A percentile compares a stretch with the other conserved stretches of the same genome.
These are phyloP conservation scores for Ajuga chamaepitys DNA, from an alignment of 257 asterid genomes.

Conservation along the genomic window DNA sequence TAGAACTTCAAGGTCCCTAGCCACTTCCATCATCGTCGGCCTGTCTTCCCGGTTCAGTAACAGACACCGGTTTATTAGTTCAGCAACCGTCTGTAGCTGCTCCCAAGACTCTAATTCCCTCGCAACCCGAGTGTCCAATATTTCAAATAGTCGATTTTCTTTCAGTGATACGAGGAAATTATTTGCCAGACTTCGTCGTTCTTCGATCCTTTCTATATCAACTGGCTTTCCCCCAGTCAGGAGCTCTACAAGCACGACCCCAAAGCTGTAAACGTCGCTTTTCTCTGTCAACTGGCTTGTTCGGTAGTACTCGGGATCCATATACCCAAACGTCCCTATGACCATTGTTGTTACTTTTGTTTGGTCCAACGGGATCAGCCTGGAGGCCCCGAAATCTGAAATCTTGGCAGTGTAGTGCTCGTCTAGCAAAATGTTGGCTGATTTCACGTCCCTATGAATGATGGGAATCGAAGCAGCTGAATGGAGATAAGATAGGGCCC, in stretches of 20 bases:
- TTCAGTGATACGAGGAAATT: constrained; percentile 30
- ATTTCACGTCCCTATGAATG: constrained; percentile 68
- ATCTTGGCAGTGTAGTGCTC: constrained; percentile 51
- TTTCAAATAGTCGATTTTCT: constrained; percentile 42
- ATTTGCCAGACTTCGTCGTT: constrained; percentile 34
- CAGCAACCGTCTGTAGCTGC: constrained; percentile 41
- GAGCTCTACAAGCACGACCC: constrained; percentile 4
- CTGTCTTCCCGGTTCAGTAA: constrained; percentile 42
- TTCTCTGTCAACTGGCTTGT: too few relatives aligned
- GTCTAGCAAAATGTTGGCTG: constrained; percentile 59
- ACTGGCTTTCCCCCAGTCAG: constrained; percentile 35
- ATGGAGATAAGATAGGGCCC: constrained; percentile 62
- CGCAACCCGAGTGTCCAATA: constrained; percentile 48
- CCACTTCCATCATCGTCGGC: constrained; percentile 79
- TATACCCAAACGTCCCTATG: constrained; percentile 26
- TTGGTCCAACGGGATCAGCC: constrained; percentile 49
- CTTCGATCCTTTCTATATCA: constrained; percentile 31
- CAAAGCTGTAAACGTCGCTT: too few relatives aligned
- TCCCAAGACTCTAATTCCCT: constrained; percentile 54
- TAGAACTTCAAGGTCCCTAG: too few relatives aligned
- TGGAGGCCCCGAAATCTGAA: constrained; percentile 78
- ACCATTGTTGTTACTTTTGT: constrained; percentile 59
- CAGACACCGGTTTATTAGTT: constrained; percentile 45
- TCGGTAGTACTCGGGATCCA: constrained; percentile 66
- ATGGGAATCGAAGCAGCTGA: constrained; percentile 57